Evolutionary conservation across 345 rosid genomes (phyloP).

Genomic region (Mercurialis annua): DNA sequence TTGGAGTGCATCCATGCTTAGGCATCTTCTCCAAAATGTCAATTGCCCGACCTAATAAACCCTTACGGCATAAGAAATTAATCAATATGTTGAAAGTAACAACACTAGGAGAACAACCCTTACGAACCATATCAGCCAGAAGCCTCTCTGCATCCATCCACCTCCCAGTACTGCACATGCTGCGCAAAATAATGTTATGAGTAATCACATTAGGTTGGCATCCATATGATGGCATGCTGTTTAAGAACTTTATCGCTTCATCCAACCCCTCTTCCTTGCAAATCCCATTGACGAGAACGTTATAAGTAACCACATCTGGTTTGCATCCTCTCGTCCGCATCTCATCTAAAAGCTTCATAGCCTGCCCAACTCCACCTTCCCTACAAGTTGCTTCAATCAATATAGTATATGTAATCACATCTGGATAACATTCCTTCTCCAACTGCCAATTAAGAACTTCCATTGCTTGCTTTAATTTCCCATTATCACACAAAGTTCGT

Average conservation of each 20-base stretch:
- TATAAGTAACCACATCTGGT: slow-evolving; percentile 80
- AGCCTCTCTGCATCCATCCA: slow-evolving; percentile 89
- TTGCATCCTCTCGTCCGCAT: slow-evolving; percentile 76
- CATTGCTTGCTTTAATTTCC: slow-evolving; percentile 75
- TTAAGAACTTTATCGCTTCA: slow-evolving; percentile 79
- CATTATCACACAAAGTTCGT: slow-evolving; percentile 67
- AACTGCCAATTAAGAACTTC: slow-evolving; percentile 64
- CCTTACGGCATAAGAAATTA: slow-evolving; percentile 77
- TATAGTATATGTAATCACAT: slow-evolving; percentile 75
- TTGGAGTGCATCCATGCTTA: slow-evolving; percentile 68
- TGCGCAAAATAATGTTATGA: slow-evolving; percentile 68
- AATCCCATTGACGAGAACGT: slow-evolving; percentile 81
- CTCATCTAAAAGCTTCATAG: slow-evolving; percentile 87
- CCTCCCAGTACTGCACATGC: slow-evolving; percentile 81
- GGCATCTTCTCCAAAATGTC: slow-evolving; percentile 85
- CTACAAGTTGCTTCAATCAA: slow-evolving; percentile 81
- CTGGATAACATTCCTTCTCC: slow-evolving; percentile 62
- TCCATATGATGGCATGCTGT: slow-evolving; percentile 58
- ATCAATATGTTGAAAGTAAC: slow-evolving; percentile 89
- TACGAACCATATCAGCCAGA: slow-evolving; percentile 62
- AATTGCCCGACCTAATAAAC: slow-evolving; percentile 76
- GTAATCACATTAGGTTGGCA: slow-evolving; percentile 81
- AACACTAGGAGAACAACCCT: slow-evolving; percentile 83
- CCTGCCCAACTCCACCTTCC: slow-evolving; percentile 74
- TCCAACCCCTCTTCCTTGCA: slow-evolving; percentile 81